Evolutionary conservation across 371 early-diverging fungal genomes (phyloP), one percentile per base, ranked within the genome.

Genomic region (Quaeritorhiza haematococci): DNA sequence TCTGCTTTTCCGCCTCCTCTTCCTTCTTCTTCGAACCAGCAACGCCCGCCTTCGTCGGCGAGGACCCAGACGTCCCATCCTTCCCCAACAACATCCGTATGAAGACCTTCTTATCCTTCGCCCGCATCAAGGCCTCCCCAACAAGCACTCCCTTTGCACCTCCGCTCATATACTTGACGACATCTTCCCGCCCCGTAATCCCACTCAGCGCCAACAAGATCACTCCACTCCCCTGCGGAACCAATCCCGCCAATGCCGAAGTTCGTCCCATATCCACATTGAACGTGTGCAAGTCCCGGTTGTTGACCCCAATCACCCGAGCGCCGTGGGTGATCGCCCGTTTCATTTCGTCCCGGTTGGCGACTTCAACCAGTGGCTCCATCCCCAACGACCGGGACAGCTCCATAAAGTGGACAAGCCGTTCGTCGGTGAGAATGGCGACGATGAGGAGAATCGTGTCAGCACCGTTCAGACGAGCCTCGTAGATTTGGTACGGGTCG

Each of bases 311-410:
- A 63, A 98, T 87, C 35, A 94, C 84, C 33, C 32, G 30, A 21
- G 98, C 84, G 0, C 92, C 94, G 2, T 86, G 65, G 15, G 80
- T 82, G 33, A 93, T 67, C 0, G 98, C 98, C 33, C 82, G 76
- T 30, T 79, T 68, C 94, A 94, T 92, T 73, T 98, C 96, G 30
- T 80, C 85, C 10, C 69, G 80, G 61, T 86, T 90, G 67, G 95
- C 93, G 34, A 98, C 96, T 72, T 98, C 98, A 0, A 96, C 96
- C 56, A 98, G 71, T n/a, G 98, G 94, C 68, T 96, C 96, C 89
- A 98, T 96, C 1, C 91, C 92, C 7, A 95, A 75, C 6, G 63
- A 55, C 10, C 88, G 80, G 2, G 93, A 69, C 59, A 86, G 89
- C 6, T 63, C 71, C 63, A 93, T 78, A 7, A 94, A 76, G 3